Evolutionary conservation across 345 rosid genomes (phyloP).

Genomic region (Eucalyptus cladocalyx): DNA sequence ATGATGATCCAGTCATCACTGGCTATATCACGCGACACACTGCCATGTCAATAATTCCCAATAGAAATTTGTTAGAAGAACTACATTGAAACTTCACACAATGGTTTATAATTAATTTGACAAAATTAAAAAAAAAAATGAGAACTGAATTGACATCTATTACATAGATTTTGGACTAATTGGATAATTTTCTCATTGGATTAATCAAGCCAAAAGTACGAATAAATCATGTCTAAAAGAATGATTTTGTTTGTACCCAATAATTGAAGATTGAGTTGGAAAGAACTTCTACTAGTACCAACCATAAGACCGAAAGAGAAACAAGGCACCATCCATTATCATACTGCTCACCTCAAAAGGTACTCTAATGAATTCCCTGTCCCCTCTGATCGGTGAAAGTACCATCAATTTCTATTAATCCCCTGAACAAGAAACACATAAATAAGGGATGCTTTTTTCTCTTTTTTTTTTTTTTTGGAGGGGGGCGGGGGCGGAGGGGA

Average conservation of each 20-base stretch:
- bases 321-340: not conserved
- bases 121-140: too few species aligned
- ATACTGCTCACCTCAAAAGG: not conserved
- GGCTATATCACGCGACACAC: accelerated
- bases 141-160: too few species aligned
- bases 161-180: too few species aligned
- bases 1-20: not conserved
- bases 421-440: not conserved
- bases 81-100: not conserved
- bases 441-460: not conserved
- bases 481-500: accelerated
- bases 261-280: not conserved
- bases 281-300: not conserved
- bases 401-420: not conserved
- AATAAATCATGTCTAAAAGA: not conserved
- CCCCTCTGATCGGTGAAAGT: not conserved
- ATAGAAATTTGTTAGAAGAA: not conserved
- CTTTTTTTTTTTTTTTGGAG: too few species aligned
- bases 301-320: not conserved
- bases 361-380: not conserved
- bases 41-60: too few species aligned
- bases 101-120: not conserved
- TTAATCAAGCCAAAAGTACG: not conserved
- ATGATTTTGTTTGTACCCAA: not conserved
- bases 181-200: too few species aligned